Conservation (phyloP, 192 early-diverging fungal genomes). For the Podila epigama region DNA sequence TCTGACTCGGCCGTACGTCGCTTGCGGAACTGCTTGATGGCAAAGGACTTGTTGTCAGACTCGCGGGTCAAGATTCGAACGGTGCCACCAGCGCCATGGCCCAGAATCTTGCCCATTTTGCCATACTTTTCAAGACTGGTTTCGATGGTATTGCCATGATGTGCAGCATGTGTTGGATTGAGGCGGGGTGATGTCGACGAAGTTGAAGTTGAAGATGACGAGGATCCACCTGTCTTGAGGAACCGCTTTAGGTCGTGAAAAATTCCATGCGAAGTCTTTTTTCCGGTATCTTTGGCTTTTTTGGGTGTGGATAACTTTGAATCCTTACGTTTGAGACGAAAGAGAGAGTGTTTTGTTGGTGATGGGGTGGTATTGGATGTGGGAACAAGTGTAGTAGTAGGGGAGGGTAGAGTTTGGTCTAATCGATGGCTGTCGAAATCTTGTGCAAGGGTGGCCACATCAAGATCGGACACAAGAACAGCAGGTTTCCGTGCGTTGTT, state of each 20-base stretch:
- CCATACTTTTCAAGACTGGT: conserved; percentile 62
- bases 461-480: not conserved
- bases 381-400: not conserved
- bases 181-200: not conserved
- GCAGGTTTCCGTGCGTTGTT: not conserved
- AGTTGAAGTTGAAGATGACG: not conserved
- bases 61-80: conserved; percentile 71
- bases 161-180: not conserved
- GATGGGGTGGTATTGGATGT: not conserved
- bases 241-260: conserved; percentile 63
- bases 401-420: not conserved
- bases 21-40: conserved; percentile 84
- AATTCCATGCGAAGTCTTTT: conserved; percentile 39
- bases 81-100: conserved; percentile 74
- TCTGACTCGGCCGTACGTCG: conserved; percentile 70
- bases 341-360: not conserved
- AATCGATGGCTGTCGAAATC: not conserved
- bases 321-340: conserved; percentile 15
- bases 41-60: conserved; percentile 71
- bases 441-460: not conserved
- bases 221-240: conserved; percentile 43
- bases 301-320: not conserved
- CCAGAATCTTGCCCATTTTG: conserved; percentile 67
- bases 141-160: conserved; percentile 25
- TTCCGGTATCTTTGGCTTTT: conserved; percentile 8